phyloP scores from a whole-genome alignment of 2,329 filamentous ascomycete species.

The Venturia effusa region DNA sequence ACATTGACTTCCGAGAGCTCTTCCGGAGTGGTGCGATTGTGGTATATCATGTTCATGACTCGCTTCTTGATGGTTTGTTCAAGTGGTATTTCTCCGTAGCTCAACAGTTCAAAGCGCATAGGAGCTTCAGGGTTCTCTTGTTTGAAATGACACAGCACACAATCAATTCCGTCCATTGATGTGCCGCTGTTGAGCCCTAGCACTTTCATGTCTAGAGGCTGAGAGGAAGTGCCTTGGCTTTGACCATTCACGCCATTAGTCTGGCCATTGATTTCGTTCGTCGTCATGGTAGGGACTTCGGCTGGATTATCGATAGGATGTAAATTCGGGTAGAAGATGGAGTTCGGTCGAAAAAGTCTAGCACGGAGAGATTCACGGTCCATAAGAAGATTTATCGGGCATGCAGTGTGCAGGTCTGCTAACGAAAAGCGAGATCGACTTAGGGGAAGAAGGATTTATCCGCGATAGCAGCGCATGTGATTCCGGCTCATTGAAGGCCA shows the following conservation, averaged over 20 bases:
- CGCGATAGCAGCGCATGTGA: not conserved
- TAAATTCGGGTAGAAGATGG: not conserved
- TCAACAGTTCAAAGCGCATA: conserved; percentile 45
- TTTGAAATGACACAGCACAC: conserved; percentile 45
- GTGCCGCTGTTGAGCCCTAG: not conserved
- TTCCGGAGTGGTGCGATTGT: conserved; percentile 42
- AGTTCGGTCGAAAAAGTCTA: not conserved
- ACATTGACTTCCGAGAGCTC: conserved; percentile 48
- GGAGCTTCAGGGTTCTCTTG: conserved; percentile 41
- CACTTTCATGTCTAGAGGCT: not conserved
- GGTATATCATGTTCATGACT: conserved; percentile 46
- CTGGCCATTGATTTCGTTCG: not conserved
- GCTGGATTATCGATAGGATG: not conserved
- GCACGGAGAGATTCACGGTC: not conserved
- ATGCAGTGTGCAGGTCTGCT: not conserved
- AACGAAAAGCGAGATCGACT: not conserved
- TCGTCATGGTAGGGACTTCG: not conserved
- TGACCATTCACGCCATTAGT: not conserved
- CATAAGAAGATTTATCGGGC: not conserved
- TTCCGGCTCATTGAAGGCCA: not conserved
- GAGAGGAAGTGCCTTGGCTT: not conserved
- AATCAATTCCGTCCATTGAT: conserved; percentile 43
- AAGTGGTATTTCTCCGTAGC: conserved; percentile 45
- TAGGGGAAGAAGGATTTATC: not conserved
- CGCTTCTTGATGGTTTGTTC: conserved; percentile 43